Evolutionary conservation across 2,329 filamentous ascomycete genomes (phyloP).

Genomic region (Colletotrichum acutatum): DNA sequence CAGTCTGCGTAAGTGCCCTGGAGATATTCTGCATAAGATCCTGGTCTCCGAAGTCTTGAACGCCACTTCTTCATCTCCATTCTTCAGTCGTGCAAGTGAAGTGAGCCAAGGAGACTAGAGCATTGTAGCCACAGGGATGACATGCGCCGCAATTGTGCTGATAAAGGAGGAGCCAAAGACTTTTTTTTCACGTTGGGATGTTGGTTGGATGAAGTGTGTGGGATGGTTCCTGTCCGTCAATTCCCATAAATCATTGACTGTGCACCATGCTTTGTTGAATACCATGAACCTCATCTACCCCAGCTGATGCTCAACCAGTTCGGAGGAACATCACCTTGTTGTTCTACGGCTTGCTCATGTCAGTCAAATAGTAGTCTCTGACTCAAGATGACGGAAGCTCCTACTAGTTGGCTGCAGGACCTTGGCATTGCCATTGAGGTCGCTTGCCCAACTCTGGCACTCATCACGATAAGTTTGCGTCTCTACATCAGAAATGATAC

Average conservation of each 20-base stretch:
- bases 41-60: too few species aligned
- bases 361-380: background rate
- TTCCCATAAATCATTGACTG: background rate
- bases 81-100: background rate
- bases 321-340: background rate
- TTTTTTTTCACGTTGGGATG: background rate
- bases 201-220: background rate
- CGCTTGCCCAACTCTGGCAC: background rate
- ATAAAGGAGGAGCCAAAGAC: background rate
- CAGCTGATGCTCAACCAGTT: background rate
- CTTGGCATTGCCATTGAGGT: constrained; percentile 9
- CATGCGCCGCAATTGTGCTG: background rate
- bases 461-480: background rate
- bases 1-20: too few species aligned
- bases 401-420: background rate
- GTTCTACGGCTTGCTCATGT: background rate
- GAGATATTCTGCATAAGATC: too few species aligned
- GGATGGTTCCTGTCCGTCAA: background rate
- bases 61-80: too few species aligned
- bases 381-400: background rate
- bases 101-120: background rate
- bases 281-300: background rate
- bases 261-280: background rate
- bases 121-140: background rate
- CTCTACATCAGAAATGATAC: constrained; percentile 6